Conservation (phyloP, 441 rosid genomes). For the Biscutella laevigata region DNA sequence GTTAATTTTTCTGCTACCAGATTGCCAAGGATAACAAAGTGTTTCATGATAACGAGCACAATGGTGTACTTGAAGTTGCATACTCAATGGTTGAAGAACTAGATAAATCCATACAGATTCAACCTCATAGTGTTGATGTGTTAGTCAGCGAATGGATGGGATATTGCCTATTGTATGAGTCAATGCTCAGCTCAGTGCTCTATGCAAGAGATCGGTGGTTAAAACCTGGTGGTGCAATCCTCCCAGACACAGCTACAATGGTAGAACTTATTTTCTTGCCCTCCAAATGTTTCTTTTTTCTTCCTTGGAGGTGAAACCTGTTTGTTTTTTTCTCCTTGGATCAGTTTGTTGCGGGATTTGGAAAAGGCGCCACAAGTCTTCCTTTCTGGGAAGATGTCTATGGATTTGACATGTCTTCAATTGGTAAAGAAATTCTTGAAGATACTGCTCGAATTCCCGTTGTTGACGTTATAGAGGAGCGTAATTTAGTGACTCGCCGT, state of each 20-base stretch:
- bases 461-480: constrained; percentile 55
- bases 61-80: constrained; percentile 67
- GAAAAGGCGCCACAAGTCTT: constrained; percentile 76
- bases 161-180: constrained; percentile 81
- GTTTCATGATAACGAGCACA: constrained; percentile 29
- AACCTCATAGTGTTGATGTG: constrained; percentile 77
- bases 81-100: constrained; percentile 83
- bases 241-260: constrained; percentile 89
- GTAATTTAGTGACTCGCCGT: constrained; percentile 54
- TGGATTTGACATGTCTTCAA: constrained; percentile 76
- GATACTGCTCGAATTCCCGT: constrained; percentile 62
- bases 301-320: no score
- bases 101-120: constrained; percentile 45
- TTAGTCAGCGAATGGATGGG: constrained; percentile 98
- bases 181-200: constrained; percentile 90
- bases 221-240: constrained; percentile 96
- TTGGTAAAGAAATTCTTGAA: constrained; percentile 66
- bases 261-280: constrained; percentile 29
- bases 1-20: constrained; percentile 27
- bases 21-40: constrained; percentile 74
- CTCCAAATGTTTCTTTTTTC: constrained; percentile 3
- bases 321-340: not conserved
- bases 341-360: constrained; percentile 85
- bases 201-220: constrained; percentile 90
- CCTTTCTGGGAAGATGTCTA: constrained; percentile 91